These are phyloP conservation scores for Eucalyptus rudis DNA, from an alignment of 345 rosid species.

Conservation along the genomic window DNA sequence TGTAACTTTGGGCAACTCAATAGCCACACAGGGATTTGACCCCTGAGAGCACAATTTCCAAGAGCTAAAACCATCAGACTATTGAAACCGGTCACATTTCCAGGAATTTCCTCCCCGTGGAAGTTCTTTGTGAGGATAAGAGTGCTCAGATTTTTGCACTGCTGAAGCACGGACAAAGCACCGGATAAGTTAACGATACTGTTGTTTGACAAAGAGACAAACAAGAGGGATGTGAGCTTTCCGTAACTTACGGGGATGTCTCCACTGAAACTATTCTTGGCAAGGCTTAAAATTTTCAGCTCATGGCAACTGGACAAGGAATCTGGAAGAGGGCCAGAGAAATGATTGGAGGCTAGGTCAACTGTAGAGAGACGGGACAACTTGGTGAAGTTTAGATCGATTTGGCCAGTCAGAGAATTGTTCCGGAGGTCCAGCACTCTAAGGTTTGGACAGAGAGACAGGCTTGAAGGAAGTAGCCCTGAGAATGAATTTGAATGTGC, in stretches of 20 bases:
- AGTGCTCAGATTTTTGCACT: conserved; percentile 62
- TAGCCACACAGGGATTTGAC: conserved; percentile 71
- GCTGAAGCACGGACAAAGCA: conserved; percentile 55
- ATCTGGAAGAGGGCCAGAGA: conserved; percentile 53
- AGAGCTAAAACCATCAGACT: conserved; percentile 53
- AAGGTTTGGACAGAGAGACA: conserved; percentile 57
- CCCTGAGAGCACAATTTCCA: conserved; percentile 82
- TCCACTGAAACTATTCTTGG: conserved; percentile 60
- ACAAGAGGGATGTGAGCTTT: conserved; percentile 44
- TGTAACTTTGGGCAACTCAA: conserved; percentile 52
- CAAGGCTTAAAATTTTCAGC: conserved; percentile 64
- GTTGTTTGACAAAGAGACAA: conserved; percentile 74
- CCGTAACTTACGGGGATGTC: conserved; percentile 44
- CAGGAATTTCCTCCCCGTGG: conserved; percentile 56
- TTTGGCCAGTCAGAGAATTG: conserved; percentile 64
- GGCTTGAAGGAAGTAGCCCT: conserved; percentile 57
- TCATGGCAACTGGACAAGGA: conserved; percentile 59
- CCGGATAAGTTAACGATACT: conserved; percentile 43
- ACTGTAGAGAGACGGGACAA: conserved; percentile 45
- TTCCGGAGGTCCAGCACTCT: conserved; percentile 63
- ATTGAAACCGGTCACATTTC: conserved; percentile 37
- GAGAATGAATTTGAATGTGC: conserved; percentile 64
- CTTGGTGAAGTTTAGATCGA: conserved; percentile 52
- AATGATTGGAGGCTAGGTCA: conserved; percentile 71
- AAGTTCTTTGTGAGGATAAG: conserved; percentile 82